Evolutionary conservation across 164 flowering plant genomes (phyloP).

Genomic region (Vitis amurensis): DNA sequence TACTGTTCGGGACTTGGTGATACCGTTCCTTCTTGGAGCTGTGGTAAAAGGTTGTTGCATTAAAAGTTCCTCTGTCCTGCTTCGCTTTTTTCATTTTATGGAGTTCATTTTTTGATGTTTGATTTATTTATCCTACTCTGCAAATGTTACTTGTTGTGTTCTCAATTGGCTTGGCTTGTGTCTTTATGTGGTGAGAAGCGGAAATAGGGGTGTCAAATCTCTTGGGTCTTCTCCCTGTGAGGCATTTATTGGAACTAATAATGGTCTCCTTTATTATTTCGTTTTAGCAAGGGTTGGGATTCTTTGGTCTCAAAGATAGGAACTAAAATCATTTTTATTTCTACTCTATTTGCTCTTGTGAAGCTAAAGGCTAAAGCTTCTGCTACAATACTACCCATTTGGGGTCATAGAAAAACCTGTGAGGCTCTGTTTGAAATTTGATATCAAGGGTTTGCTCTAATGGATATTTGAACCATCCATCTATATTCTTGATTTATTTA

Average conservation of each 20-base stretch:
- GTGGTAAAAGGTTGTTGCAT: constrained; percentile 62
- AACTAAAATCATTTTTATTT: not conserved
- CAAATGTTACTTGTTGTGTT: not conserved
- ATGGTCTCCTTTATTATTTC: too few species aligned
- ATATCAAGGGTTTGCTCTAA: not conserved
- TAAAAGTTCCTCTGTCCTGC: not conserved
- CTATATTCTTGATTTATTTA: not conserved
- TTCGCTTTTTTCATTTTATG: not conserved
- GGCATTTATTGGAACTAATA: too few species aligned
- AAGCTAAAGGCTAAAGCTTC: not conserved
- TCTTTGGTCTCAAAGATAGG: too few species aligned
- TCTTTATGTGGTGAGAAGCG: too few species aligned
- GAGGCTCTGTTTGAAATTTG: not conserved
- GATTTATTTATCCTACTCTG: not conserved
- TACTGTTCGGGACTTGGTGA: constrained; percentile 42
- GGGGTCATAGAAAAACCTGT: not conserved
- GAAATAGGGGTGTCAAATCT: too few species aligned
- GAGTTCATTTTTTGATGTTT: not conserved
- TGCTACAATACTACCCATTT: not conserved
- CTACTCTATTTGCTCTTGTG: not conserved
- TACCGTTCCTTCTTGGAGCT: constrained; percentile 64
- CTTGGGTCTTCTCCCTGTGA: too few species aligned
- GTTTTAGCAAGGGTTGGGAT: too few species aligned
- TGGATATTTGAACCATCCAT: not conserved
- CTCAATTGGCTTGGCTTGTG: too few species aligned